These are phyloP conservation scores for Bonia amplexicaulis DNA, from an alignment of 176 grass and related monocot species.

Conservation along the genomic window DNA sequence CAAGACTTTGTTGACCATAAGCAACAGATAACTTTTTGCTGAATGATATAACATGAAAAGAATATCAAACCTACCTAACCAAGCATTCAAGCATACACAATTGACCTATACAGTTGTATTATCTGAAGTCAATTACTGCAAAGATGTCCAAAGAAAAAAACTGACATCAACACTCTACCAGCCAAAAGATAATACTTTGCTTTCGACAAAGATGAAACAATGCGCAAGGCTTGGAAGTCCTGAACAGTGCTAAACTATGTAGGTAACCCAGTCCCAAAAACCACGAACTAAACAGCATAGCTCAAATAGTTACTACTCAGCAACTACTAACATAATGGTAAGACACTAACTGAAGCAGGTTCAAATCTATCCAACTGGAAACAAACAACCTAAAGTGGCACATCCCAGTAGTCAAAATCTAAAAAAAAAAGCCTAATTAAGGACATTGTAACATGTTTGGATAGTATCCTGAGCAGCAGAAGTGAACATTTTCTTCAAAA, in stretches of 20 bases:
- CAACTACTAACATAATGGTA: background rate
- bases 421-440: background rate
- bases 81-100: background rate
- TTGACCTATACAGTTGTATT: background rate
- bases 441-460: background rate
- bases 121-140: background rate
- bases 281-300: background rate
- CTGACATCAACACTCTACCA: background rate
- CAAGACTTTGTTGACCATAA: background rate
- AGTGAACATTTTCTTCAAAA: background rate
- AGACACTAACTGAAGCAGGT: background rate
- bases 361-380: background rate
- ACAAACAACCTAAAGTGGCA: background rate
- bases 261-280: background rate
- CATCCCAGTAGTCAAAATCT: background rate
- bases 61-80: background rate
- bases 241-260: background rate
- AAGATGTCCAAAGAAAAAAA: background rate
- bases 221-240: background rate
- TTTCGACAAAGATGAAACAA: background rate
- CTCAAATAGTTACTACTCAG: background rate
- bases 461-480: background rate
- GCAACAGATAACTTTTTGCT: background rate
- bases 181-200: background rate
- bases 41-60: background rate